These are phyloP conservation scores for Madurella fahalii DNA, from an alignment of 2,329 filamentous ascomycete species.

Conservation along the genomic window DNA sequence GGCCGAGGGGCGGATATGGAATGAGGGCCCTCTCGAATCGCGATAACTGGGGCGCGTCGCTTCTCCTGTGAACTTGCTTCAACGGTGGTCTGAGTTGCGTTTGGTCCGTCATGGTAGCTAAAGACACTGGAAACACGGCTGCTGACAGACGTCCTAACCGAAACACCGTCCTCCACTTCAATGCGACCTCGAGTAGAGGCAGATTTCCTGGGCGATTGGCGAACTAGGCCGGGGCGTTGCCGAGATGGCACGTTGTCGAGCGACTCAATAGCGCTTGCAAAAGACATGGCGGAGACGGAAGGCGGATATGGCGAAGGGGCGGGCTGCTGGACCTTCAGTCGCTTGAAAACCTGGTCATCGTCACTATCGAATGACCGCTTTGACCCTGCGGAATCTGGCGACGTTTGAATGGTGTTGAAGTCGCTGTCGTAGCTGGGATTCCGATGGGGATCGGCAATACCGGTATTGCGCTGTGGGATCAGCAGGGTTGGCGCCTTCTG, in stretches of 20 bases:
- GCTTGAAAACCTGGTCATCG: constrained; percentile 10
- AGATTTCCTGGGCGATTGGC: background rate
- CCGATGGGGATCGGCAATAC: background rate
- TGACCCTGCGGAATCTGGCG: constrained; percentile 3
- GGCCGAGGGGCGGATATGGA: background rate
- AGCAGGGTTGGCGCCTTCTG: background rate
- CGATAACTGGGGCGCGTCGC: background rate
- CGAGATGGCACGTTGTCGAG: constrained; percentile 19
- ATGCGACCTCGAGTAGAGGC: background rate
- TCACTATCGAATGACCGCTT: constrained; percentile 16
- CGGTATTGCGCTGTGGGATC: background rate
- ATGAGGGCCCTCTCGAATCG: background rate
- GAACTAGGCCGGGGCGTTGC: background rate
- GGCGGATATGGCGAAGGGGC: background rate
- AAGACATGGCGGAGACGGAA: background rate
- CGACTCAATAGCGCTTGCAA: background rate
- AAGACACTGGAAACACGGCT: constrained; percentile 35
- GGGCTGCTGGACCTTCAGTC: background rate
- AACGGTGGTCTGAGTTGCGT: constrained; percentile 34
- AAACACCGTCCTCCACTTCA: background rate
- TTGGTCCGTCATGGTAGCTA: constrained; percentile 25
- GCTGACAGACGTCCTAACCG: constrained; percentile 28
- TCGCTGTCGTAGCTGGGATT: background rate
- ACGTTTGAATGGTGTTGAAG: background rate
- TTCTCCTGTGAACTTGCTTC: constrained; percentile 15